A percentile compares a stretch with the other conserved stretches of the same genome.
phyloP scores from a whole-genome alignment of 495 filamentous ascomycete genomes.

The Hypoxylon subgilvum region DNA sequence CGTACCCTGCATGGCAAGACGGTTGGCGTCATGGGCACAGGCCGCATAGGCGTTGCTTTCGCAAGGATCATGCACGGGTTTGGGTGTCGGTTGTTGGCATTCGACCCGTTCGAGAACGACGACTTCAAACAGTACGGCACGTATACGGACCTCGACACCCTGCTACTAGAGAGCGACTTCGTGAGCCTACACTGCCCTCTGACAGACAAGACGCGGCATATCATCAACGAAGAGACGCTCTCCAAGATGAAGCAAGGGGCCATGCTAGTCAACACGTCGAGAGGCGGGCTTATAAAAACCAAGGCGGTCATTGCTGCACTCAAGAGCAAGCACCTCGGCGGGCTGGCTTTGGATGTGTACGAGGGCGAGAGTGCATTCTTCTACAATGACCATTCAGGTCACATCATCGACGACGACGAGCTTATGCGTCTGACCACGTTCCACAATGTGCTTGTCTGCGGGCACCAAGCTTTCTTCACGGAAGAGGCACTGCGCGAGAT shows the following conservation, averaged over 20 bases:
- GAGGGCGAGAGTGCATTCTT: conserved; percentile 63
- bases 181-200: conserved; percentile 71
- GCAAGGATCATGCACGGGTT: conserved; percentile 66
- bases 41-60: conserved; percentile 59
- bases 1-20: conserved; percentile 66
- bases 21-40: conserved; percentile 61
- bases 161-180: conserved; percentile 64
- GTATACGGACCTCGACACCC: conserved; percentile 59
- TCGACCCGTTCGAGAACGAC: conserved; percentile 59
- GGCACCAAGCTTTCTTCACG: conserved; percentile 76
- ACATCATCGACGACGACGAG: conserved; percentile 73
- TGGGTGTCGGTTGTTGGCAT: conserved; percentile 65
- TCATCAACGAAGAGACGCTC: conserved; percentile 64
- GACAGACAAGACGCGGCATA: conserved; percentile 62
- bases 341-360: conserved; percentile 65
- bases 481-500: conserved; percentile 69
- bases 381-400: conserved; percentile 68
- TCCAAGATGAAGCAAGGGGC: conserved; percentile 63
- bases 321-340: conserved; percentile 61
- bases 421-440: conserved; percentile 73
- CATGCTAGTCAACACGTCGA: conserved; percentile 69
- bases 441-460: conserved; percentile 70
- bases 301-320: conserved; percentile 64
- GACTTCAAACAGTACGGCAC: conserved; percentile 59
- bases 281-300: conserved; percentile 68